These are phyloP conservation scores for Amanita subjunquillea DNA, from an alignment of 768 basidiomycete species.

Conservation along the genomic window DNA sequence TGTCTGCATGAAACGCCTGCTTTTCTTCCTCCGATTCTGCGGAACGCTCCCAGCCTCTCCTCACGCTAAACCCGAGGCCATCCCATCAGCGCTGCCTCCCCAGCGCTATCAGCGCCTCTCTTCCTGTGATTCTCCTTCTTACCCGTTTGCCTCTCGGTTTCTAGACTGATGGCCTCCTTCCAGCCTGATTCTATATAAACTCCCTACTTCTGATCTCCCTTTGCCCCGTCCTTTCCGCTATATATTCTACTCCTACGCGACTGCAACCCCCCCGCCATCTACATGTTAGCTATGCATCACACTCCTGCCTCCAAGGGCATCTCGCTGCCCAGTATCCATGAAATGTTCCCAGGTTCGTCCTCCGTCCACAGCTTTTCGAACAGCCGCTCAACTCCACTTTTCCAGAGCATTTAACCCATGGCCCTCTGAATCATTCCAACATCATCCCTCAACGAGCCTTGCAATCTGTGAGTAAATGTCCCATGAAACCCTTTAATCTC, in stretches of 20 bases:
- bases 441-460: not conserved
- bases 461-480: not conserved
- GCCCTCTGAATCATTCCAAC: not conserved
- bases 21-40: conserved; percentile 11
- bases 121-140: not conserved
- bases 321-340: conserved; percentile 39
- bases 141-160: conserved; percentile 2
- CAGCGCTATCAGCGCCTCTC: not conserved
- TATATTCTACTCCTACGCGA: not conserved
- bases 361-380: not conserved
- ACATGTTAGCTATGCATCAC: conserved; percentile 1
- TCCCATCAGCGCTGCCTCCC: not conserved
- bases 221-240: not conserved
- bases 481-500: not conserved
- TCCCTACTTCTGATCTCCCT: not conserved
- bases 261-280: not conserved
- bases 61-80: conserved; percentile 7
- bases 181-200: not conserved
- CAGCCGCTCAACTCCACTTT: not conserved
- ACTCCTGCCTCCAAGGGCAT: conserved; percentile 6
- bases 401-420: conserved; percentile 12
- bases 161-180: not conserved
- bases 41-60: not conserved
- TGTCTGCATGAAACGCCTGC: conserved; percentile 11
- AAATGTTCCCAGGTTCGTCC: conserved; percentile 43